Conservation (phyloP, 2,329 filamentous ascomycete species). For the Coleophoma crateriformis region DNA sequence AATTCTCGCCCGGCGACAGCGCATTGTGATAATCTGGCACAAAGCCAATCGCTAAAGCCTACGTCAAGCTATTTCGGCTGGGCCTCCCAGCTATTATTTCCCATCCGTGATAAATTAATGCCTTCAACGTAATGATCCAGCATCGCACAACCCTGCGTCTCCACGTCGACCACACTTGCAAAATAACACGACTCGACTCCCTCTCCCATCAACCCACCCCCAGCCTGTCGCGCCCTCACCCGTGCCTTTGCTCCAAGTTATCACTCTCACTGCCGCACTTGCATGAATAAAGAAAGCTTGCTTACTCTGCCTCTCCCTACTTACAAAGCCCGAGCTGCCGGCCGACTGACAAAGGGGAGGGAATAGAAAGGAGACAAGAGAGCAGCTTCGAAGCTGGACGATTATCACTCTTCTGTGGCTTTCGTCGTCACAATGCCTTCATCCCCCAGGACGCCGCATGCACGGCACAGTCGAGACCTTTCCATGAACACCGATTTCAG, state of each 20-base stretch:
- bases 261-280: not conserved
- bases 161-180: conserved; percentile 17
- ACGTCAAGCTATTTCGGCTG: not conserved
- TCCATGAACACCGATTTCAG: conserved; percentile 44
- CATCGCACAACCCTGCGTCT: conserved; percentile 12
- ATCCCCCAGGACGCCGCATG: conserved; percentile 44
- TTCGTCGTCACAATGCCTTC: conserved; percentile 32
- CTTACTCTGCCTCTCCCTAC: not conserved
- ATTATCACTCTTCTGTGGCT: conserved; percentile 8
- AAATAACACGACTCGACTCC: conserved; percentile 5
- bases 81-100: not conserved
- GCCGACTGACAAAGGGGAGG: not conserved
- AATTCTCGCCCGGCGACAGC: not conserved
- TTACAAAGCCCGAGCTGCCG: not conserved
- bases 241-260: conserved; percentile 4
- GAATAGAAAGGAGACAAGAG: too few species aligned
- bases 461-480: conserved; percentile 50
- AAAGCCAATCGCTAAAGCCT: conserved; percentile 1
- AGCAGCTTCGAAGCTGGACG: conserved; percentile 5
- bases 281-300: not conserved
- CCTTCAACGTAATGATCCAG: conserved; percentile 13
- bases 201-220: not conserved
- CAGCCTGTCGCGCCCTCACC: conserved; percentile 7
- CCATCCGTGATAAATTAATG: conserved; percentile 14
- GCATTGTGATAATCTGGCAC: conserved; percentile 1